phyloP scores from a whole-genome alignment of 345 rosid species.

The Mallotus nudiflorus region DNA sequence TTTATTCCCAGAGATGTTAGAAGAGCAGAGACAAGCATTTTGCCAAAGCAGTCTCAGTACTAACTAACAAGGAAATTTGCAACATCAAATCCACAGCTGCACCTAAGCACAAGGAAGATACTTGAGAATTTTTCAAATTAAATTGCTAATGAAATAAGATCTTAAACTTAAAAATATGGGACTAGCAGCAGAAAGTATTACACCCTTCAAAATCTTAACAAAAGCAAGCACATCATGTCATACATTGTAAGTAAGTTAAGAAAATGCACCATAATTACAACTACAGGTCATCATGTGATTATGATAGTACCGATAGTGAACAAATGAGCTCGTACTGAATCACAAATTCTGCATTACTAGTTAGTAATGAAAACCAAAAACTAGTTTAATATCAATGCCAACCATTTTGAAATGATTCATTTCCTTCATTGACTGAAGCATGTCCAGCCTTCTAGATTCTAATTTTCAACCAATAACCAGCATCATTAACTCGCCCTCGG shows the following conservation, averaged over 20 bases:
- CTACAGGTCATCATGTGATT: neutral
- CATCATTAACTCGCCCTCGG: neutral
- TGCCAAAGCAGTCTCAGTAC: slow-evolving; percentile 15
- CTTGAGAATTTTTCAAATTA: neutral
- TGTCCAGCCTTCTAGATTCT: too few species aligned
- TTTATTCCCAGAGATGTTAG: slow-evolving; percentile 87
- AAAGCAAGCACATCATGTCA: neutral
- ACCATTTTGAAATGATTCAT: neutral
- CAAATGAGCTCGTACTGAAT: neutral
- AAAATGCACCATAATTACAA: neutral
- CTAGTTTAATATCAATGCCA: neutral
- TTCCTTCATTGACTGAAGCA: neutral
- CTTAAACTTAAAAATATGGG: neutral
- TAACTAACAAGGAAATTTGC: neutral
- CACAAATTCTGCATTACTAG: neutral
- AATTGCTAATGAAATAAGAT: neutral
- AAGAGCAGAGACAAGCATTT: slow-evolving; percentile 92
- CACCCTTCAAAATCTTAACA: neutral
- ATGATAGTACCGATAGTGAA: neutral
- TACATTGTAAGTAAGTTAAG: neutral
- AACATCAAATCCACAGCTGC: slow-evolving; percentile 16
- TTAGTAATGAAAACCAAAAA: neutral
- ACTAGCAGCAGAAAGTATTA: neutral
- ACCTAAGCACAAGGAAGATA: slow-evolving; percentile 10
- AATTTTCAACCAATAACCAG: too few species aligned